phyloP scores from a whole-genome alignment of 768 basidiomycete genomes.

The Panaeolus papilionaceus region DNA sequence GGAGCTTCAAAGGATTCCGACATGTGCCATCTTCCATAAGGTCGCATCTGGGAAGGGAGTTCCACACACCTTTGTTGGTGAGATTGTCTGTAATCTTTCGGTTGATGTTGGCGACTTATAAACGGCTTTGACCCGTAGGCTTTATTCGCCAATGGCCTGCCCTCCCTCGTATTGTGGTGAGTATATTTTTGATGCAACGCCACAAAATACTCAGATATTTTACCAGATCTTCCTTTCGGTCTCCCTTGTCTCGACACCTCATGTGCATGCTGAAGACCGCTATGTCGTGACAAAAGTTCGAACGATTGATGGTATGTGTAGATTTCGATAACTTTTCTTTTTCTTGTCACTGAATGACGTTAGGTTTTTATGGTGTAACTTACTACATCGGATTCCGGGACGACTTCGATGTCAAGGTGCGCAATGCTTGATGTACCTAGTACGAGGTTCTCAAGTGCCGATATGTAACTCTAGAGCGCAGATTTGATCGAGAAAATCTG shows the following conservation, averaged over 20 bases:
- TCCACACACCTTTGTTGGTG: conserved; percentile 67
- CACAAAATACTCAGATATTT: not conserved
- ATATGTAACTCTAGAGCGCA: conserved; percentile 34
- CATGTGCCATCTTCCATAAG: conserved; percentile 66
- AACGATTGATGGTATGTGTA: conserved; percentile 51
- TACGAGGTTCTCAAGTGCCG: not conserved
- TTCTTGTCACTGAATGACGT: not conserved
- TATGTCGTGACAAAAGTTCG: conserved; percentile 66
- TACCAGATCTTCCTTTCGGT: conserved; percentile 68
- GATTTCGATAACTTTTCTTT: not conserved
- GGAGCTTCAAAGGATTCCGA: conserved; percentile 48
- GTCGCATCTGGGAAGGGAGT: conserved; percentile 57
- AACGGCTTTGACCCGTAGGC: conserved; percentile 32
- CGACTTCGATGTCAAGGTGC: conserved; percentile 53
- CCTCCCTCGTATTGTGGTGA: conserved; percentile 67
- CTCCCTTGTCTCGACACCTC: conserved; percentile 54
- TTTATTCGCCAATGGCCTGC: conserved; percentile 73
- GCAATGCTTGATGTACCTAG: not conserved
- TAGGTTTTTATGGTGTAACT: conserved; percentile 67
- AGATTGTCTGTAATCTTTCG: conserved; percentile 9
- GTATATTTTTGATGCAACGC: conserved; percentile 28
- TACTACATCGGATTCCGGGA: conserved; percentile 72
- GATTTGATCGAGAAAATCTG: conserved; percentile 60
- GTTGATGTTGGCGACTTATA: too few relatives aligned
- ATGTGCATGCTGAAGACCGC: conserved; percentile 53